These are phyloP conservation scores for Zasmidium angulare DNA, from an alignment of 2,329 filamentous ascomycete species.

Conservation along the genomic window DNA sequence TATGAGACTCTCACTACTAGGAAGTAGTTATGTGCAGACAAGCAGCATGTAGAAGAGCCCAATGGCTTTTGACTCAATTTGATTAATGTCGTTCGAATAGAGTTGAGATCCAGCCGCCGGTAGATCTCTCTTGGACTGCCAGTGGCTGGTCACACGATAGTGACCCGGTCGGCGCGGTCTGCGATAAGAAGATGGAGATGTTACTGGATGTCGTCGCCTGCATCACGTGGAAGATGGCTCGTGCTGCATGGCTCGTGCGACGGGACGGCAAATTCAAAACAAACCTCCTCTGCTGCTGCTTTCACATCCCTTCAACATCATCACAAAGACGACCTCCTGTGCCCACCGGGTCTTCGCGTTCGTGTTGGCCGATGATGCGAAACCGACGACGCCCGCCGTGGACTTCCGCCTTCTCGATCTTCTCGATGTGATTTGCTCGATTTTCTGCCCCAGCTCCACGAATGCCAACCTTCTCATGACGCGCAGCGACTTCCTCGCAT, in stretches of 20 bases:
- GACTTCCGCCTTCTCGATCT: neutral
- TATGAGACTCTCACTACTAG: too few relatives aligned
- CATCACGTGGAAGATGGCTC: too few relatives aligned
- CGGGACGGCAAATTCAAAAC: neutral
- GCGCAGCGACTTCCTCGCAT: neutral
- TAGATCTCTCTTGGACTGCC: too few relatives aligned
- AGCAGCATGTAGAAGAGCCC: too few relatives aligned
- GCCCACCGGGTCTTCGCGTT: neutral
- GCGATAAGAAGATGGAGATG: too few relatives aligned
- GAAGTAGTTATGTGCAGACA: too few relatives aligned
- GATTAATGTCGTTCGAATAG: too few relatives aligned
- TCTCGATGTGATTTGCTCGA: conserved; percentile 2
- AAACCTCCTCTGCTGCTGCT: neutral
- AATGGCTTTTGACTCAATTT: too few relatives aligned
- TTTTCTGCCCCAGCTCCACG: conserved; percentile 7
- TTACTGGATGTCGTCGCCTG: too few relatives aligned
- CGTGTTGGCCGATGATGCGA: neutral
- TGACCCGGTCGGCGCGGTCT: too few relatives aligned
- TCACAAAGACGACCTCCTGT: neutral
- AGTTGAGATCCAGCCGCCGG: too few relatives aligned
- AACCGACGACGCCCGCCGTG: neutral
- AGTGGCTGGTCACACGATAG: too few relatives aligned
- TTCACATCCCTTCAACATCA: neutral
- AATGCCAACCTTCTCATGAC: conserved; percentile 1
- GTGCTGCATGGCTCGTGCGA: neutral